A percentile compares a stretch with the other conserved stretches of the same genome.
Conservation (phyloP, 371 early-diverging fungal genomes). For the Zopfochytrium polystomum region DNA sequence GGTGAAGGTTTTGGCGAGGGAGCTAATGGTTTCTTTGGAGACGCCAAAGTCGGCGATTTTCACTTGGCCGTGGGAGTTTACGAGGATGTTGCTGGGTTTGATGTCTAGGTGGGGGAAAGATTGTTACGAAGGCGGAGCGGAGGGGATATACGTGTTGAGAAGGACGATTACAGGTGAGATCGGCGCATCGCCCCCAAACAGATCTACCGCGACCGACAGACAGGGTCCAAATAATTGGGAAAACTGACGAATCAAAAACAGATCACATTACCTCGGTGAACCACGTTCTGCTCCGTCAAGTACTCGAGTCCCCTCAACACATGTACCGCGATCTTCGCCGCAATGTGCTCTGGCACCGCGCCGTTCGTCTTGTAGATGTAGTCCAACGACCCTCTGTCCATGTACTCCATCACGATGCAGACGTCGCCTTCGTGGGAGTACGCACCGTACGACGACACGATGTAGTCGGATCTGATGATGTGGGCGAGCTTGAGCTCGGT, state of each 20-base stretch:
- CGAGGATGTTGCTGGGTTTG: conserved; percentile 87
- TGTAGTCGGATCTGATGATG: conserved; percentile 78
- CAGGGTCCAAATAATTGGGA: too few species aligned
- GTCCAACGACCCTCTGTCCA: conserved; percentile 48
- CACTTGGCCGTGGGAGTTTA: conserved; percentile 76
- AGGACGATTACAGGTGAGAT: too few species aligned
- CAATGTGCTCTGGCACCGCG: conserved; percentile 64
- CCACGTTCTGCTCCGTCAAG: conserved; percentile 78
- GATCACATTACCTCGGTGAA: conserved; percentile 61
- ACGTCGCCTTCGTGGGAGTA: conserved; percentile 80
- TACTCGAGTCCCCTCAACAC: conserved; percentile 77
- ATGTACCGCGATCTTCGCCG: conserved; percentile 58
- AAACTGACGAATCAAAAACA: not conserved
- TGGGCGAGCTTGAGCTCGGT: conserved; percentile 82
- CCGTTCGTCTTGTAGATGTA: conserved; percentile 68
- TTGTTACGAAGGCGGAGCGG: not conserved
- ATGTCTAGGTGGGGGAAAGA: conserved; percentile 43
- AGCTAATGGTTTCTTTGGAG: conserved; percentile 84
- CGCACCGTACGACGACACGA: conserved; percentile 88
- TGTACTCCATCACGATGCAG: conserved; percentile 87
- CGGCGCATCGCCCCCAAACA: too few species aligned
- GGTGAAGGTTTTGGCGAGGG: conserved; percentile 86
- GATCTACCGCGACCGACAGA: too few species aligned
- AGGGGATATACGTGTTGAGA: too few species aligned
- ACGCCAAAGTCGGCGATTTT: conserved; percentile 95